These are phyloP conservation scores for Anthracocystis walkeri DNA, from an alignment of 1,284 basidiomycete genomes.

Conservation along the genomic window DNA sequence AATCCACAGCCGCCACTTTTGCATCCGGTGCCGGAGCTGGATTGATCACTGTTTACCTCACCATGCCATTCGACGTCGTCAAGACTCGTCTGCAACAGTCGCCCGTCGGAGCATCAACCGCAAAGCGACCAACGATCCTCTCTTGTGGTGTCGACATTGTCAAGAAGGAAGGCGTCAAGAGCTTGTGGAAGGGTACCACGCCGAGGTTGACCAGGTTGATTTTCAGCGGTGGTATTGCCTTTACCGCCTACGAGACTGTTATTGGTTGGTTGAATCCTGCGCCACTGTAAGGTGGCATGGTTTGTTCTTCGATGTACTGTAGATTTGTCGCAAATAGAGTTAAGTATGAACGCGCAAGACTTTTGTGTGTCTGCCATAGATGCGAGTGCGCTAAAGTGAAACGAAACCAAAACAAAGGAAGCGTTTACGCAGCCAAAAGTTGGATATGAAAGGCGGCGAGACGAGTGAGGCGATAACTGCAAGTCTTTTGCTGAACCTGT, in stretches of 20 bases:
- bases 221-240: conserved; percentile 53
- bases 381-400: background rate
- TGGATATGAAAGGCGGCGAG: too few relatives aligned
- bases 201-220: conserved; percentile 83
- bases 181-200: conserved; percentile 95
- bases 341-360: background rate
- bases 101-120: conserved; percentile 77
- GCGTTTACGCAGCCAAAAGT: too few relatives aligned
- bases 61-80: conserved; percentile 78
- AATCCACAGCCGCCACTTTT: conserved; percentile 78
- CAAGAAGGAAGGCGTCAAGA: conserved; percentile 79
- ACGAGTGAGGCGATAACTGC: too few relatives aligned
- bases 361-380: background rate
- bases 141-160: conserved; percentile 92
- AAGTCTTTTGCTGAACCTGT: too few relatives aligned
- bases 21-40: conserved; percentile 82
- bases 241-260: conserved; percentile 44
- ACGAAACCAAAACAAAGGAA: too few relatives aligned
- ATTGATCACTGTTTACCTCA: conserved; percentile 84
- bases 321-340: background rate
- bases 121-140: conserved; percentile 74
- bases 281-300: background rate
- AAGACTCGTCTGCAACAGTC: conserved; percentile 90
- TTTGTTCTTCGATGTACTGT: background rate
- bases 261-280: conserved; percentile 21